Conservation (phyloP, 139 green algal genomes). For the Coelastrella sp. region DNA sequence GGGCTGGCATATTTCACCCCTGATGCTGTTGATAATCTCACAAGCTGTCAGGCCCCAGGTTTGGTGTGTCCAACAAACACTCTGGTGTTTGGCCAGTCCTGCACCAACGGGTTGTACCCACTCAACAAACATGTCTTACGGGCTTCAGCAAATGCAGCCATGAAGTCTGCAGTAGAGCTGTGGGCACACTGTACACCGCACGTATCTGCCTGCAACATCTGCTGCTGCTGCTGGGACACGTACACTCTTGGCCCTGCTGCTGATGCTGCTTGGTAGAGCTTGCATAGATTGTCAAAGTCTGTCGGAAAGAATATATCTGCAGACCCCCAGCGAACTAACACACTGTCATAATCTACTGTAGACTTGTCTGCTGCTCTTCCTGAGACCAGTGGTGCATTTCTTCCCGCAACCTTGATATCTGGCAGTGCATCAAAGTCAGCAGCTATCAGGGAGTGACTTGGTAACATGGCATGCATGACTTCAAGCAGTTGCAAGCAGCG, state of each 20-base stretch:
- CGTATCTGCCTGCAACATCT: too few species aligned
- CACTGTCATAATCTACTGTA: constrained; percentile 56
- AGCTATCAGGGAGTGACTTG: constrained; percentile 80
- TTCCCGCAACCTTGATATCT: constrained; percentile 76
- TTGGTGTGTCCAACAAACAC: constrained; percentile 33
- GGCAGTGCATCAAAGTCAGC: constrained; percentile 91
- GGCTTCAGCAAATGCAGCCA: constrained; percentile 34
- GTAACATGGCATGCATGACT: constrained; percentile 70
- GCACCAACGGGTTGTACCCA: constrained; percentile 51
- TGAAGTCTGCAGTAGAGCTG: constrained; percentile 39
- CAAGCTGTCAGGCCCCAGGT: too few species aligned
- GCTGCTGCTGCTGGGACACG: constrained; percentile 5
- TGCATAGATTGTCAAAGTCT: constrained; percentile 79
- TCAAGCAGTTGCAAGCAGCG: constrained; percentile 77
- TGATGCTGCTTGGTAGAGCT: constrained; percentile 62
- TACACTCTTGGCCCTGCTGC: not conserved
- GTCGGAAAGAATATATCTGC: constrained; percentile 95
- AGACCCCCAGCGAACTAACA: constrained; percentile 65
- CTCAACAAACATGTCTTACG: constrained; percentile 31
- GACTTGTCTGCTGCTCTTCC: constrained; percentile 45
- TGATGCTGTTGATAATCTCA: too few species aligned
- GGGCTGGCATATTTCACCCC: too few species aligned
- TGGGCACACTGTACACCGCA: constrained; percentile 12
- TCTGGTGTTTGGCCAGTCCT: constrained; percentile 50
- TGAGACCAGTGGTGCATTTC: constrained; percentile 86